Evolutionary conservation across 768 basidiomycete genomes (phyloP).

Genomic region (Trametes meyenii): DNA sequence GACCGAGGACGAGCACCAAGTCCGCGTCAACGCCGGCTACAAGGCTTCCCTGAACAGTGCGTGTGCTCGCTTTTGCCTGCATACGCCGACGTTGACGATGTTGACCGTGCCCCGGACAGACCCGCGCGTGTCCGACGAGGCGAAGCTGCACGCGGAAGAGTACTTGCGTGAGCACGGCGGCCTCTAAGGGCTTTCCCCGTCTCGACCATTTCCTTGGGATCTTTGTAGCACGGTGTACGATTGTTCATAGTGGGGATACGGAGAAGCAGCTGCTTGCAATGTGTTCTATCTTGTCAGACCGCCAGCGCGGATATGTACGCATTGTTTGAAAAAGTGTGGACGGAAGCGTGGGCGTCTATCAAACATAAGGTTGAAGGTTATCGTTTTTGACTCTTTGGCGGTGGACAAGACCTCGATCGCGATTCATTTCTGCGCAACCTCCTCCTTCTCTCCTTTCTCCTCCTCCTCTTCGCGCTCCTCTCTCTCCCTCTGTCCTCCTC

Average conservation of each 20-base stretch:
- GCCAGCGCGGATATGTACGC: background rate
- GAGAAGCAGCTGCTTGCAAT: no score
- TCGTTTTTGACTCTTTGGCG: background rate
- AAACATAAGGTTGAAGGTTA: conserved; percentile 11
- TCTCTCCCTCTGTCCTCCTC: background rate
- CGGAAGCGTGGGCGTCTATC: background rate
- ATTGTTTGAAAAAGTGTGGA: background rate
- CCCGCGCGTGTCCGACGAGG: conserved; percentile 48
- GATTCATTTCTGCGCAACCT: conserved; percentile 8
- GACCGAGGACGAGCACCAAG: conserved; percentile 43
- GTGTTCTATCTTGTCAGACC: no score
- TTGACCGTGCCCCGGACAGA: conserved; percentile 33
- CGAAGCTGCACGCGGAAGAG: conserved; percentile 51
- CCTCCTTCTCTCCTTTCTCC: background rate
- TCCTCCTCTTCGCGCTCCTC: background rate
- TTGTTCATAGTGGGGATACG: background rate
- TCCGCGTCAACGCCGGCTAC: conserved; percentile 55
- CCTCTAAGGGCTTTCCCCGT: conserved; percentile 2
- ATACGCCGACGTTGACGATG: background rate
- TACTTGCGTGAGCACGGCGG: conserved; percentile 39
- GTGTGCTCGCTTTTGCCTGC: conserved; percentile 16
- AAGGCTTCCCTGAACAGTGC: conserved; percentile 57
- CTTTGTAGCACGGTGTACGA: conserved; percentile 4
- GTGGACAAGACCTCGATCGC: background rate
- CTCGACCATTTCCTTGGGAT: no score